Conservation (phyloP, 129 eudicot genomes). For the Flaveria linearis region DNA sequence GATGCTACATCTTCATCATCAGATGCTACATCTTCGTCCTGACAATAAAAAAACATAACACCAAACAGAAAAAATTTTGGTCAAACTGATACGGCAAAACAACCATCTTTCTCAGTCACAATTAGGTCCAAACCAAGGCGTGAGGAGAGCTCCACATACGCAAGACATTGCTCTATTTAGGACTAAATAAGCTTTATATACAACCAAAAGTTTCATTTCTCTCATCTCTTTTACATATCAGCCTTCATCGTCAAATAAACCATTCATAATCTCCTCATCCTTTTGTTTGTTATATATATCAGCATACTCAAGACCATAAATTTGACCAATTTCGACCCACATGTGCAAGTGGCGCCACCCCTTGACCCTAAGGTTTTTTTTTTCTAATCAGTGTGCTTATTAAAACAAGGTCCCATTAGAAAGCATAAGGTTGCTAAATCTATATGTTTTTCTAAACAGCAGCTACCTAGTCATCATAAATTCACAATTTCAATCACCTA, state of each 20-base stretch:
- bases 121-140: not conserved
- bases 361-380: not conserved
- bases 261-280: not conserved
- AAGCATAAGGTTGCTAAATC: not conserved
- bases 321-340: not conserved
- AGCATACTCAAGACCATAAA: not conserved
- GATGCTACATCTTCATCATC: too few species aligned
- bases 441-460: not conserved
- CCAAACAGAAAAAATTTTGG: not conserved
- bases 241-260: not conserved
- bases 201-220: not conserved
- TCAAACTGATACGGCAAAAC: not conserved
- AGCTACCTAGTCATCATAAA: not conserved
- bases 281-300: too few species aligned
- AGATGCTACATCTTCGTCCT: constrained; percentile 87
- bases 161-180: not conserved
- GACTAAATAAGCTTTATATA: not conserved
- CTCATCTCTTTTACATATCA: not conserved
- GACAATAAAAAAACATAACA: not conserved
- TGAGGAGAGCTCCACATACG: not conserved
- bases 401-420: not conserved
- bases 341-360: not conserved
- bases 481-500: not conserved
- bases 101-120: not conserved
- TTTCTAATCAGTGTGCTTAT: not conserved